Percentiles rank a stretch among this genome's conserved stretches.
Conservation (phyloP, 768 basidiomycete genomes). For the Cyclocybe aegerita region DNA sequence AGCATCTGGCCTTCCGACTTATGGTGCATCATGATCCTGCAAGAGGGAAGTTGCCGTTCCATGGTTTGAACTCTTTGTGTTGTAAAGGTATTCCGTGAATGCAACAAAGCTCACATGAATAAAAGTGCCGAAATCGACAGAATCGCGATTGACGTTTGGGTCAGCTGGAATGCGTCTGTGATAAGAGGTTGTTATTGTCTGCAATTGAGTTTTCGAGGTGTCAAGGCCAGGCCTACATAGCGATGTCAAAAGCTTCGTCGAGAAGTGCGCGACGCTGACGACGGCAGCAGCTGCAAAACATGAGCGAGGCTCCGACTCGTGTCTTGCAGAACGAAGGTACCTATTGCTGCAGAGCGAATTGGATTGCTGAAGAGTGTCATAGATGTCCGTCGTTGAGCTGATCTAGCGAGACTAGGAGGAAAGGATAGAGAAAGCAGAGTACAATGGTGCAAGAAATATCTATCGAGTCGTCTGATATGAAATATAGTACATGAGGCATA, state of each 20-base stretch:
- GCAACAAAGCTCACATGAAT: conserved; percentile 50
- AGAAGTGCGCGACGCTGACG: conserved; percentile 47
- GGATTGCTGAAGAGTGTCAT: conserved; percentile 54
- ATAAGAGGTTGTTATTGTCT: conserved; percentile 2
- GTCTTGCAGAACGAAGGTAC: conserved; percentile 18
- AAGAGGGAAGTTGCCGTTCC: background rate
- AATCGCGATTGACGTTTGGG: conserved; percentile 73
- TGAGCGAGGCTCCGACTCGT: background rate
- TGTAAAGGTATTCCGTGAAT: background rate
- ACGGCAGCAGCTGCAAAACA: conserved; percentile 41
- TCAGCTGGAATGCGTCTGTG: conserved; percentile 61
- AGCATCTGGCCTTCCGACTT: conserved; percentile 58
- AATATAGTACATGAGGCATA: conserved; percentile 15
- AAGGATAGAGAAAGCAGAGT: background rate
- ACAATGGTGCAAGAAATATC: conserved; percentile 4
- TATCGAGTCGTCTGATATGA: conserved; percentile 10
- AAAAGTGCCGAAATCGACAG: conserved; percentile 66
- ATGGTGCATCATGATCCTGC: conserved; percentile 69
- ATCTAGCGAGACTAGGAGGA: background rate
- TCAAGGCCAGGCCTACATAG: conserved; percentile 32
- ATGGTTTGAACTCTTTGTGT: background rate
- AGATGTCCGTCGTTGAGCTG: background rate
- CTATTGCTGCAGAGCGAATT: conserved; percentile 41
- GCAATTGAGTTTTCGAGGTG: background rate
- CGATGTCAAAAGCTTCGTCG: conserved; percentile 49